Evolutionary conservation across 345 rosid genomes (phyloP), one percentile per base, ranked within the genome.

Genomic region (Arabidopsis suecica): DNA sequence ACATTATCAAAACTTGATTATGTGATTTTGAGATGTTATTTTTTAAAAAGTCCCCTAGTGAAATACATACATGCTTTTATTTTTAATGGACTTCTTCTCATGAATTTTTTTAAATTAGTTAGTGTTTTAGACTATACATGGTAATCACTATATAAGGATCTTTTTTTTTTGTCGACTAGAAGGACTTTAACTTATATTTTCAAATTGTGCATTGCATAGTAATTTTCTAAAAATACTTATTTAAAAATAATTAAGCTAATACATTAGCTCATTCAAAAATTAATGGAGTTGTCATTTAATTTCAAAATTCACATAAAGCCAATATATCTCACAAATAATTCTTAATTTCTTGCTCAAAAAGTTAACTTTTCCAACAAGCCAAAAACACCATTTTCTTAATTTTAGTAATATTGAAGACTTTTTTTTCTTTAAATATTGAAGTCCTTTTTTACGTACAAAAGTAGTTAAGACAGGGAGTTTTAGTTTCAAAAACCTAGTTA

Each of bases 361-460:
- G 64, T 34, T 20, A 40, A 30, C 25, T 40, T 61, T 51, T 55
- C 23, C 34, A 72, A 41, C 25, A 71, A 37, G 60, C 38, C 60
- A 49, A 61, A 70, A 71, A 55, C 59, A 63, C 37, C 33, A 40
- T 40, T 61, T 47, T 71, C 37, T 22, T 18, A 14, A 25, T 36
- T 49, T 10, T 30, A 7, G 58, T 37, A 60, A 36, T 59, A 50
- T 48, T 14, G 10, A 68, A 72, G 4, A 5, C 2, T 5, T 53
- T 38, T 68, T 53, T 22, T 20, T 20, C 0, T 20, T 0, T 20
- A 20, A 1, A 20, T 20, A 20, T 28, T 1, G 30, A 28, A 28
- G 30, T 1, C 2, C 7, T 53, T 38, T 68, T 53, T 22, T 32
- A 60, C 18, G 2, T 25, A 14, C 3, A 14, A 71, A 69, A 5